phyloP scores from a whole-genome alignment of 2,329 filamentous ascomycete genomes.

The Pseudogymnoascus sp. region DNA sequence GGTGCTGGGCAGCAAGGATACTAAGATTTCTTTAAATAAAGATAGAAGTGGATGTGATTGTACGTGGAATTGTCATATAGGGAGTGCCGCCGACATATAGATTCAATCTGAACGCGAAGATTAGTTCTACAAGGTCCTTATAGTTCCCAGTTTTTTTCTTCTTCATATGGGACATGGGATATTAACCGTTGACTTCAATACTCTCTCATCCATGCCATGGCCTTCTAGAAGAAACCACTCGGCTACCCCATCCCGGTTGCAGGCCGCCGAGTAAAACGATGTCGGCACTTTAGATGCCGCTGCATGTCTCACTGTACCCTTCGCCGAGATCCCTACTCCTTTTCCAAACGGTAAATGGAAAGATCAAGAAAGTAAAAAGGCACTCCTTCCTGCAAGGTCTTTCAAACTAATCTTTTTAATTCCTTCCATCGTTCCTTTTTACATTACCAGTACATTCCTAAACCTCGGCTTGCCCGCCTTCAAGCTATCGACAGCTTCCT shows the following conservation, averaged over 20 bases:
- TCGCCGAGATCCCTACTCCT: neutral
- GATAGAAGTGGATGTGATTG: neutral
- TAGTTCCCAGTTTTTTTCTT: neutral
- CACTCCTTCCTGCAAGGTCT: neutral
- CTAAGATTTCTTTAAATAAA: neutral
- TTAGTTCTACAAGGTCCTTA: neutral
- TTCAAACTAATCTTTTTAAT: constrained; percentile 16
- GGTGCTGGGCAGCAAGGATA: neutral
- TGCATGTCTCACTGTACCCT: neutral
- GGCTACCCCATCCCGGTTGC: neutral
- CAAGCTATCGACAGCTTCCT: constrained; percentile 11
- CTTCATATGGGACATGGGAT: neutral
- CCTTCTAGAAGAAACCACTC: neutral
- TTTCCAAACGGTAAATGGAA: neutral
- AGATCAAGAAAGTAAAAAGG: neutral
- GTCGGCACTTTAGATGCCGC: neutral
- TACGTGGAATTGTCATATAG: neutral
- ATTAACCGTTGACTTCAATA: neutral
- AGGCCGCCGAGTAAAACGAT: neutral
- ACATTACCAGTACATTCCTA: neutral
- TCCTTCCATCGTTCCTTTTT: constrained; percentile 25
- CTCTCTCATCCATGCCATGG: neutral
- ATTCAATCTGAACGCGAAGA: neutral
- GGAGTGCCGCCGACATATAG: neutral
- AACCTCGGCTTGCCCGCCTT: neutral